Base-by-base conservation (phyloP, 345 rosid species). In the Moricandia arvensis region DNA sequence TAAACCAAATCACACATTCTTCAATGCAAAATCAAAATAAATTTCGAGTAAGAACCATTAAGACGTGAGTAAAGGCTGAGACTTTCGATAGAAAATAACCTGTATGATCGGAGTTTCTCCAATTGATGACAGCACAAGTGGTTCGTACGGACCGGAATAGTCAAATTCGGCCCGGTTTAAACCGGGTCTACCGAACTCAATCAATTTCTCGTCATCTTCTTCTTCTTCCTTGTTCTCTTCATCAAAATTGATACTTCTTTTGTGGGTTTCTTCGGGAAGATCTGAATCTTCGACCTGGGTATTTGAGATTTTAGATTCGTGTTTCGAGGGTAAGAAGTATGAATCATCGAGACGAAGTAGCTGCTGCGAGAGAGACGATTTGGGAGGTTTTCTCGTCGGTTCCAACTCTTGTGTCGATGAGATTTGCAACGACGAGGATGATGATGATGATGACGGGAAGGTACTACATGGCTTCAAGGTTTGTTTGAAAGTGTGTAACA, bases 321-420 rank as follows among this genome's bases (percentile, higher is more conserved):
- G 82, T 2, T 83, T 73, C 3, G 69, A 63, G 70, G 90, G 17
- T 74, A 82, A 8, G 77, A 82, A 77, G 75, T 72, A 79, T 3
- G 82, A 68, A n/a, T 84, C 88, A 8, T 86, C 87, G 30, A 94
- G 93, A 62, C 98, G 95, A 37, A 75, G 91, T 61, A 94, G 85
- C 76, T 91, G 97, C 80, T 79, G 85, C 0, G 87, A 81, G 68
- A 94, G 82, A 57, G 91, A 85, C 54, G 98, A 86, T 80, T 90
- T 94, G 2, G 97, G 97, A 51, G 98, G 98, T 80, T 83, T 91
- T 78, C 97, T 85, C 16, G 72, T 5, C 59, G 85, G 83, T n/a
- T 82, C 82, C 1, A 79, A 54, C 35, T 81, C 82, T 74, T 81
- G 88, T 30, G 85, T 79, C 7, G 80, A 79, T 18, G 83, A 71